These are phyloP conservation scores for Stemphylium beticola DNA, from an alignment of 2,329 filamentous ascomycete species.

Conservation along the genomic window DNA sequence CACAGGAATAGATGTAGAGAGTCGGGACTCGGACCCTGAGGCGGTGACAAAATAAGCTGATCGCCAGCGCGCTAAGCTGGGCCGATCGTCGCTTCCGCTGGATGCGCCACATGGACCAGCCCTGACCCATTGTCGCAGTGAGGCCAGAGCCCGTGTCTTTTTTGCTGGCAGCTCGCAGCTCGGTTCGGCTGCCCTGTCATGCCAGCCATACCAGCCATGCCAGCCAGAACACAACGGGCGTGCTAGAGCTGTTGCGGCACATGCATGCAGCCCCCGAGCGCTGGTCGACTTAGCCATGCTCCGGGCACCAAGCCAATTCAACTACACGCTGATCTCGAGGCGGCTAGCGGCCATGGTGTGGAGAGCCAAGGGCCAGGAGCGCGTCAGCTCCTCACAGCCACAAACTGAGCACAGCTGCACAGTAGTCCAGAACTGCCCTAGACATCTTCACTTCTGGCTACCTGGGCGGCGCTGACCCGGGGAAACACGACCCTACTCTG, in stretches of 20 bases:
- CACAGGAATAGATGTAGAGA: conserved; percentile 26
- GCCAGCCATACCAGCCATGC: neutral
- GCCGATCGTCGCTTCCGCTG: conserved; percentile 9
- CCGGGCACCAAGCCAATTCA: conserved; percentile 7
- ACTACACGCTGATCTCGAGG: conserved; percentile 14
- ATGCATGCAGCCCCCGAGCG: neutral
- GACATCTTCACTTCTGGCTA: conserved; percentile 10
- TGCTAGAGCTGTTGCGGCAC: conserved; percentile 4
- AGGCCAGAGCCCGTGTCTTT: neutral
- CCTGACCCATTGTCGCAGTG: too few relatives aligned
- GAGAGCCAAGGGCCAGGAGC: conserved; percentile 18
- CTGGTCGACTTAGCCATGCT: conserved; percentile 9
- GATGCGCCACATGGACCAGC: conserved; percentile 5
- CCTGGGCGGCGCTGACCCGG: conserved; percentile 22
- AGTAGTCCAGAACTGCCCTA: conserved; percentile 7
- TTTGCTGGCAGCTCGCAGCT: neutral
- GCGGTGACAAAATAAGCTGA: conserved; percentile 25
- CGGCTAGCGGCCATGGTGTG: conserved; percentile 19
- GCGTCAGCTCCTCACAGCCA: conserved; percentile 26
- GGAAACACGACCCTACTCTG: conserved; percentile 9
- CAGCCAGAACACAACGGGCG: neutral
- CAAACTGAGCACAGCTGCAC: conserved; percentile 8
- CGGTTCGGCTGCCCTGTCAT: conserved; percentile 1
- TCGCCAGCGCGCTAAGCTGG: conserved; percentile 22
- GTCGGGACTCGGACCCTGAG: conserved; percentile 15